These are phyloP conservation scores for Ascochyta clinopodiicola DNA, from an alignment of 2,329 filamentous ascomycete genomes.

Conservation along the genomic window DNA sequence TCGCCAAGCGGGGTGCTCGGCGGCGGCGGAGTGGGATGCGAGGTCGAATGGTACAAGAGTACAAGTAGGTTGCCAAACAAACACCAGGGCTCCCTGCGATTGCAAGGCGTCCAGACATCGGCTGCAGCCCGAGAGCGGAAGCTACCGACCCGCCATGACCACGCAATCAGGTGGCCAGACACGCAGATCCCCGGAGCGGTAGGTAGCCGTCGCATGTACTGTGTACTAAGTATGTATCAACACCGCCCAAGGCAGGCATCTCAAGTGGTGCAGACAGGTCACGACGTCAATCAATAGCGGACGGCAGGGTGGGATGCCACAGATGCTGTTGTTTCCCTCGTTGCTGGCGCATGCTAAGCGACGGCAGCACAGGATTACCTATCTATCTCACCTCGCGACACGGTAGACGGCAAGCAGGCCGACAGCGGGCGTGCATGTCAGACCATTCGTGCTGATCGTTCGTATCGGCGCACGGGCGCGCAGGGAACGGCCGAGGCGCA, in stretches of 20 bases:
- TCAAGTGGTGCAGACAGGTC: conserved; percentile 15
- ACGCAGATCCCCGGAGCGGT: conserved; percentile 23
- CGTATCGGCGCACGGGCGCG: conserved; percentile 25
- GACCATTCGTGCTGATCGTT: conserved; percentile 16
- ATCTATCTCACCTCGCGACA: neutral
- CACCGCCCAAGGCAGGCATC: neutral
- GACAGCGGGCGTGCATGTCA: conserved; percentile 4
- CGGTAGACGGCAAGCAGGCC: too few species aligned
- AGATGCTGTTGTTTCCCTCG: neutral
- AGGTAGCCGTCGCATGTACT: too few species aligned
- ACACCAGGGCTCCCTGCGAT: conserved; percentile 2
- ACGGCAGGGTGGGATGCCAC: conserved; percentile 16
- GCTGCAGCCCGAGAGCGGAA: conserved; percentile 30
- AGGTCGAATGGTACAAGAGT: neutral
- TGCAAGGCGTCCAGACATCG: conserved; percentile 16
- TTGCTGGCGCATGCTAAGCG: conserved; percentile 22
- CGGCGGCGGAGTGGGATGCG: conserved; percentile 7
- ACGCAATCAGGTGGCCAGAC: conserved; percentile 31
- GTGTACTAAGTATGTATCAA: too few species aligned
- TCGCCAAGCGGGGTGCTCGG: conserved; percentile 13
- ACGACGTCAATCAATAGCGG: conserved; percentile 33
- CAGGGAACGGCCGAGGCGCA: conserved; percentile 22
- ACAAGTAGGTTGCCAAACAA: neutral
- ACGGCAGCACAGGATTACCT: conserved; percentile 15
- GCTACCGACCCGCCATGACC: conserved; percentile 33